phyloP scores from a whole-genome alignment of 2,329 filamentous ascomycete genomes.

The Fusarium gaditjirri region DNA sequence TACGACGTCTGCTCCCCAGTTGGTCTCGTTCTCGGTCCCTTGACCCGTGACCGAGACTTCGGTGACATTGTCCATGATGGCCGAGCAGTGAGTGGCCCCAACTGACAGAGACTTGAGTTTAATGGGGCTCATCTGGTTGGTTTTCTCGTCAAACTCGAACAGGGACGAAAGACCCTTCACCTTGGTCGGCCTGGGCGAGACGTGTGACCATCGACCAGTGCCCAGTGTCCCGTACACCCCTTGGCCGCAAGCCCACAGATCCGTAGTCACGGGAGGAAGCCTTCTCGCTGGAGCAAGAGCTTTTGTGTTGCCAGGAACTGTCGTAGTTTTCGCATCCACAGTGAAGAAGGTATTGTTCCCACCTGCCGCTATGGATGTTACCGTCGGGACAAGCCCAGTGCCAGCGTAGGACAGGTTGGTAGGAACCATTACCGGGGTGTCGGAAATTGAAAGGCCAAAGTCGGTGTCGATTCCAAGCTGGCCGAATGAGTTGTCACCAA shows the following conservation, averaged over 20 bases:
- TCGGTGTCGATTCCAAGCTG: constrained; percentile 86
- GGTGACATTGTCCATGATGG: constrained; percentile 84
- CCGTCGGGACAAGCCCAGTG: constrained; percentile 69
- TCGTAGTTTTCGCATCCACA: constrained; percentile 75
- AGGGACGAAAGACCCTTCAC: constrained; percentile 85
- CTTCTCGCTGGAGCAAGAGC: constrained; percentile 47
- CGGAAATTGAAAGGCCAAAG: constrained; percentile 68
- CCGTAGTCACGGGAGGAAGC: constrained; percentile 54
- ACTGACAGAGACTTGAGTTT: constrained; percentile 77
- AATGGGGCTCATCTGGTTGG: constrained; percentile 77
- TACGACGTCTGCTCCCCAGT: constrained; percentile 88
- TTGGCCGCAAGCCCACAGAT: constrained; percentile 88
- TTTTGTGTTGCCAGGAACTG: constrained; percentile 22
- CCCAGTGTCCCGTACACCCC: constrained; percentile 87
- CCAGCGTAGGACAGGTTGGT: constrained; percentile 78
- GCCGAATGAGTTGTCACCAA: constrained; percentile 92
- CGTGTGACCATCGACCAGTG: constrained; percentile 89
- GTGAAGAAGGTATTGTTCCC: constrained; percentile 89
- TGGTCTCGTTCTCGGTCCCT: constrained; percentile 74
- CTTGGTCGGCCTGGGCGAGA: constrained; percentile 80
- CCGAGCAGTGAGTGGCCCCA: constrained; percentile 83
- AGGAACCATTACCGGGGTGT: constrained; percentile 76
- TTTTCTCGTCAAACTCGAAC: constrained; percentile 85
- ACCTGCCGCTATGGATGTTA: constrained; percentile 85
- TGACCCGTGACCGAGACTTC: constrained; percentile 65